phyloP scores from a whole-genome alignment of 2,329 filamentous ascomycete genomes.

The Mariannaea sp. region DNA sequence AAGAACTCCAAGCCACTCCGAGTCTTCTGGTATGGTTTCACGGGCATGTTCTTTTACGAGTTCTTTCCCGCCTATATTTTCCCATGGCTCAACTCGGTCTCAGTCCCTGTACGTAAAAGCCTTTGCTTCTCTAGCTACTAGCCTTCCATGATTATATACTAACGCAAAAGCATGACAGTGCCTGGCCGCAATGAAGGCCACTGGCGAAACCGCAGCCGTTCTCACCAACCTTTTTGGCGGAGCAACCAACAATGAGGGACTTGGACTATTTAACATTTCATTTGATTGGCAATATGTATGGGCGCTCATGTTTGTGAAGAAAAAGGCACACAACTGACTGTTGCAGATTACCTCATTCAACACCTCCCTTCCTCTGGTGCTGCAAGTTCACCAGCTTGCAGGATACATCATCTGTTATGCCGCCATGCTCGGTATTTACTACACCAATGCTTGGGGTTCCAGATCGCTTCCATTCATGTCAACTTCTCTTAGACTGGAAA shows the following conservation, averaged over 20 bases:
- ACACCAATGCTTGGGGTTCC: conserved; percentile 53
- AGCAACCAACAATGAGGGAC: conserved; percentile 55
- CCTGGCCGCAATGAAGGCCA: conserved; percentile 56
- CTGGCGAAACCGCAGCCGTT: conserved; percentile 48
- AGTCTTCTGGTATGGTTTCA: conserved; percentile 57
- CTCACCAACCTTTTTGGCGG: conserved; percentile 58
- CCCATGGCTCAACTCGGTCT: conserved; percentile 60
- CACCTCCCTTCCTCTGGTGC: conserved; percentile 56
- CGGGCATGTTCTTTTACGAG: conserved; percentile 55
- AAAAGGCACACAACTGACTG: conserved; percentile 1
- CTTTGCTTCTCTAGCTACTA: too few species aligned
- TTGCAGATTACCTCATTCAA: conserved; percentile 57
- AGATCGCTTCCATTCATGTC: conserved; percentile 60
- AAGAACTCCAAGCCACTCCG: conserved; percentile 56
- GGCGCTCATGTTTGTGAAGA: neutral
- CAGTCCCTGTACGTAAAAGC: conserved; percentile 46
- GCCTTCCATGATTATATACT: too few species aligned
- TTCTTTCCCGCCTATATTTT: conserved; percentile 60
- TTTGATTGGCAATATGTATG: conserved; percentile 63
- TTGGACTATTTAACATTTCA: conserved; percentile 54
- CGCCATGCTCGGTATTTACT: conserved; percentile 58
- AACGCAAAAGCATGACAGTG: conserved; percentile 38
- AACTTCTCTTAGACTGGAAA: conserved; percentile 47
- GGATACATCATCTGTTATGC: conserved; percentile 56
- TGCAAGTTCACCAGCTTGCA: conserved; percentile 52